Base-by-base conservation (phyloP, 192 early-diverging fungal species). In the Coemansia reversa region DNA sequence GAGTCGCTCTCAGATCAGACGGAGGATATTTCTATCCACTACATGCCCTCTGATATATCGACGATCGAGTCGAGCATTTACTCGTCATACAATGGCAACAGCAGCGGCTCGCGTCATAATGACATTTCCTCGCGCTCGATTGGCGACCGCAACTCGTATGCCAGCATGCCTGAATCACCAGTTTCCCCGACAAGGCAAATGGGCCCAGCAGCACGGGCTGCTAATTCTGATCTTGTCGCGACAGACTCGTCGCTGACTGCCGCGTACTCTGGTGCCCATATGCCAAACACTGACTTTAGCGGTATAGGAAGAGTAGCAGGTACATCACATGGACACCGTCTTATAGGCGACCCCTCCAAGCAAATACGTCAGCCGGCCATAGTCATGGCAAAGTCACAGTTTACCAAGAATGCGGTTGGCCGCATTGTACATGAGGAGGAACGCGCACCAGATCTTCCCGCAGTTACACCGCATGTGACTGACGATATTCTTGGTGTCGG, bases 381-480 rank as follows among this genome's bases (percentile, higher is more conserved):
- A 16, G 69, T 55, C n/a, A 64, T 30, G 48, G 54, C 68, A 56
- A 67, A 66, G 51, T 29, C 62, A 25, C 72, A 63, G 58, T 81
- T 81, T 29, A 81, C 74, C 30, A 73, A 76, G 49, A 72, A 82
- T 59, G 69, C 80, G 2, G 55, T 74, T 24, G 80, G 80, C 47
- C 80, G 80, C 33, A 82, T 82, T 47, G 74, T 76, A 55, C 80
- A 72, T 48, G 80, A 82, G 62, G 75, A 82, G 52, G 80, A 77
- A 67, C 47, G 42, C 7, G 63, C 58, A 28, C 80, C 70, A 2
- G 74, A 76, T 8, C 61, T 82, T 28, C 70, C 80, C 5, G 39
- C 33, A 7, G 64, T 74, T 49, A 82, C 80, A 9, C 80, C 80
- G 27, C 75, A 45, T 28, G 80, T 82, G 4, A 82, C 80, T 4